Base-by-base conservation (phyloP, 768 basidiomycete genomes). In the Strobilomyces echinocephalus region DNA sequence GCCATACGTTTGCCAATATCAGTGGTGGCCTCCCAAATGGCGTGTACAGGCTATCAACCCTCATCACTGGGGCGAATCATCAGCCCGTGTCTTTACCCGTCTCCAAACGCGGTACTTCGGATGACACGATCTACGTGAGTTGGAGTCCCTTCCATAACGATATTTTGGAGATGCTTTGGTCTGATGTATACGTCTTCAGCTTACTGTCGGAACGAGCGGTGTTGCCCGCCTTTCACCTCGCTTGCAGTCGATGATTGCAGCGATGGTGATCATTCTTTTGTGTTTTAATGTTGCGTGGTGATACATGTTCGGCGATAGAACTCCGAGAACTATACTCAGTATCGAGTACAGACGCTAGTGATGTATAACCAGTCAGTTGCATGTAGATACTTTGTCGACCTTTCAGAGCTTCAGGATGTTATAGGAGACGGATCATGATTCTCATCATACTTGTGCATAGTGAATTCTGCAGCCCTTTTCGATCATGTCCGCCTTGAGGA, bases 11-110 rank as follows among this genome's bases (percentile, higher is more conserved):
- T 36, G 72, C 76, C 18, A 71, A 69, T 21, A 79, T 87, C 52
- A 69, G 73, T 1, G 76, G 71, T 28, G 85, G 85, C 44, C 73
- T 87, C 8, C 74, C 76, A 10, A 73, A 71, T 26, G 85, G 85
- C 44, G 53, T 67, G 14, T 83, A 82, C 68, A 73, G 71, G 57
- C 60, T 83, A 56, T 66, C 70, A 38, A 66, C 69, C 38, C 74
- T 76, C 65, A 76, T 76, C 62, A 56, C 73, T 10, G 76, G 76
- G 14, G 71, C 76, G 43, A 81, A 80, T 65, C 78, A 78, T 53
- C 78, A 78, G 40, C 65, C 67, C 11, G 67, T 65, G 16, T 53
- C 67, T 14, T 61, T 73, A 50, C 69, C 66, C n/a, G 52, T 73
- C 21, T 73, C 73, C 11, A 67, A 76, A 55, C 77, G 71, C 20